Base-by-base conservation (phyloP, 1,139 yeast genomes). In the Suhomyces panamericanus region DNA sequence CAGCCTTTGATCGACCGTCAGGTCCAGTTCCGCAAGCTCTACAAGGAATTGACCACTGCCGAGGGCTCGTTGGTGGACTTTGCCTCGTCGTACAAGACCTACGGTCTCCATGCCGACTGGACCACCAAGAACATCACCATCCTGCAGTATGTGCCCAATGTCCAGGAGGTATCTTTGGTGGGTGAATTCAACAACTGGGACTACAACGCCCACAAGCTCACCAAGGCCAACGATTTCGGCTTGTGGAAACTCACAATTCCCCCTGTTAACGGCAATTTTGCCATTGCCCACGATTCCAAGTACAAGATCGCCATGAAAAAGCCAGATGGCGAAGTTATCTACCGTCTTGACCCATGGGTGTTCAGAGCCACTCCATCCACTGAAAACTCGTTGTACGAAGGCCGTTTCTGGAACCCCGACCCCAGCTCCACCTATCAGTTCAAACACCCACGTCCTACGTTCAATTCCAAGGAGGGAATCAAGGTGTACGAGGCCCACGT, bases 401-500 rank as follows among this genome's bases (percentile, higher is more conserved):
- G 95, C 4, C 73, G 96, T 44, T 93, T 88, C 66, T 93, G 98
- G 98, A 87, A 91, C 61, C 97, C 97, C 1, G 42, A 38, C 9
- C 61, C 74, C 0, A 53, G 59, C 2, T 54, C 65, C 3, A 52
- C 58, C 11, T 90, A 91, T 64, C 51, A 61, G 34, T 88, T 88
- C 69, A 77, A 83, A 62, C 67, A 89, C 63, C 48, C 64, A 28
- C 75, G 93, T 52, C 96, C 96, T 0, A 56, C 55, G 12, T 66
- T 78, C 41, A 57, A 66, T 35, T 57, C 59, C 38, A 56, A 59
- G 6, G 76, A 71, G 37, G 78, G 78, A 4, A 71, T 90, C 53
- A 83, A 87, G 62, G 87, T 93, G 44, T 93, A 93, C 65, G 99
- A 93, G 67, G 97, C 97, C 31, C 99, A 93, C 62, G 84, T 93